phyloP scores from a whole-genome alignment of 805 yeast species.

The Candida boleticola region DNA sequence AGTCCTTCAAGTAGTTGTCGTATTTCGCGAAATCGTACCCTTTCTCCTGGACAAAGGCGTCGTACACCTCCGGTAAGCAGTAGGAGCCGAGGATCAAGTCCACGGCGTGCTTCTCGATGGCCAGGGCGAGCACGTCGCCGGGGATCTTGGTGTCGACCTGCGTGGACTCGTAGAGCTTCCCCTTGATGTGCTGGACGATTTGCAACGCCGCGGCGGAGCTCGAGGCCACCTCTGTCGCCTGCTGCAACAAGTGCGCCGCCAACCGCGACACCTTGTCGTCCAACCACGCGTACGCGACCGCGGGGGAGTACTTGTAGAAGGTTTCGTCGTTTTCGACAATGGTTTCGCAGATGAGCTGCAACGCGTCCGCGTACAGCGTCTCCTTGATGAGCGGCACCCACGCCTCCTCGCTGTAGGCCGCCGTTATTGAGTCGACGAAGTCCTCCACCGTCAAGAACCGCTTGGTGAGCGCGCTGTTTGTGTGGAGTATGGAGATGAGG shows the following conservation, averaged over 20 bases:
- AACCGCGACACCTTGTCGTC: constrained; percentile 36
- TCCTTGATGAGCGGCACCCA: constrained; percentile 21
- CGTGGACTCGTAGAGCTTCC: constrained; percentile 2
- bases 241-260: constrained; percentile 32
- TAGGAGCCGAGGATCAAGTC: constrained; percentile 47
- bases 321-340: constrained; percentile 31
- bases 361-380: neutral
- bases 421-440: constrained; percentile 34
- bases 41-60: constrained; percentile 15
- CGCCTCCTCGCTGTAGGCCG: constrained; percentile 26
- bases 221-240: constrained; percentile 16
- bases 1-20: constrained; percentile 14
- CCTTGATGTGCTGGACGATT: neutral
- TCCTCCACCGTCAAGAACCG: constrained; percentile 44
- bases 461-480: constrained; percentile 19
- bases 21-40: constrained; percentile 20
- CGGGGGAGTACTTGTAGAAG: constrained; percentile 41
- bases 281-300: constrained; percentile 38
- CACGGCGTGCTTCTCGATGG: constrained; percentile 41
- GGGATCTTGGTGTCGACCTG: constrained; percentile 17
- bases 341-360: constrained; percentile 24
- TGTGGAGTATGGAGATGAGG: constrained; percentile 34
- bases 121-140: constrained; percentile 29
- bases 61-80: constrained; percentile 27
- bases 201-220: neutral